Conservation (phyloP, 176 grass and related monocot species). For the Oryza officinalis region DNA sequence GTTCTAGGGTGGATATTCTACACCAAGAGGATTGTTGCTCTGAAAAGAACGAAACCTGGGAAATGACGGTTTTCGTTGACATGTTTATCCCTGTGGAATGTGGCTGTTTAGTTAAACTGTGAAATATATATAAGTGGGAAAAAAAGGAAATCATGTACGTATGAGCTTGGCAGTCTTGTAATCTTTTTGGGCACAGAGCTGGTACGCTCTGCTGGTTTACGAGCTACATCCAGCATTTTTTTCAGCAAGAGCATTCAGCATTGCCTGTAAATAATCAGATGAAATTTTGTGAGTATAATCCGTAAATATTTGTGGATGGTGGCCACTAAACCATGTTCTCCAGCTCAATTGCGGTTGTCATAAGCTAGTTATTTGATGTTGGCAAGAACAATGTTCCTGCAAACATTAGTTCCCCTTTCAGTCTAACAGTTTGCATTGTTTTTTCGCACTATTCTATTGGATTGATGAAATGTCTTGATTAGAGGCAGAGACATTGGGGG, state of each 20-base stretch:
- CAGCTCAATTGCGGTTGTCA: not conserved
- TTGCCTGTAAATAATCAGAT: slow-evolving; percentile 27
- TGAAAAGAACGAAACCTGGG: slow-evolving; percentile 45
- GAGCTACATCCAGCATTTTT: not conserved
- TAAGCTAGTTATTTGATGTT: too few relatives aligned
- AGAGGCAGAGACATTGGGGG: slow-evolving; percentile 32
- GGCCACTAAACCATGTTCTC: not conserved
- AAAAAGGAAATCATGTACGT: slow-evolving; percentile 32
- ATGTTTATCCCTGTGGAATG: not conserved
- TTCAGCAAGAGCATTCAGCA: not conserved
- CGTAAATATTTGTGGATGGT: slow-evolving; percentile 16
- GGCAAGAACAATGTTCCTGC: too few relatives aligned
- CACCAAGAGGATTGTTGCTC: slow-evolving; percentile 72
- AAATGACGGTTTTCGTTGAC: slow-evolving; percentile 44
- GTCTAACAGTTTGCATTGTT: not conserved
- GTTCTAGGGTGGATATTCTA: slow-evolving; percentile 80
- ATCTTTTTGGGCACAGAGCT: not conserved
- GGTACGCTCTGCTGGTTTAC: slow-evolving; percentile 9
- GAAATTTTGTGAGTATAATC: slow-evolving; percentile 7
- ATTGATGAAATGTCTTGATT: not conserved
- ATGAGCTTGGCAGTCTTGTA: slow-evolving; percentile 5
- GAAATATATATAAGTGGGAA: slow-evolving; percentile 11
- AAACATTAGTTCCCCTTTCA: not conserved
- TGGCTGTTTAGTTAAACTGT: slow-evolving; percentile 8
- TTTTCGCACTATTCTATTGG: not conserved